Base-by-base conservation (phyloP, 768 basidiomycete species). In the Postia placenta region DNA sequence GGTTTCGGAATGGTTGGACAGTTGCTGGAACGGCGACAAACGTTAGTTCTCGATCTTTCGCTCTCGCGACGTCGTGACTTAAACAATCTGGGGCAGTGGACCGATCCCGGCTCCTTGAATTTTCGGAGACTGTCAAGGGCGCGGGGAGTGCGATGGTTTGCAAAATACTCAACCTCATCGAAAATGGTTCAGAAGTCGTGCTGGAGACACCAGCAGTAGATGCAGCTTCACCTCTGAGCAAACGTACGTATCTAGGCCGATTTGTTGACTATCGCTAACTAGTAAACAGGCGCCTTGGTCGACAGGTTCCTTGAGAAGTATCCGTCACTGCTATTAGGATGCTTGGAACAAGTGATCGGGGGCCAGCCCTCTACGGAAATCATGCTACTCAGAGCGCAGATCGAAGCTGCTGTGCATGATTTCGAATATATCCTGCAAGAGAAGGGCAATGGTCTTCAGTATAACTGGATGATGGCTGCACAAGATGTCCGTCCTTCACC, bases 1-100 rank as follows among this genome's bases (percentile, higher is more conserved):
- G 14, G 53, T 56, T 1, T 57, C 60, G 2, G 62, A 63, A 37
- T 55, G 63, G 52, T 41, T 62, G 38, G 55, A 62, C 19, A 56
- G 50, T 42, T 63, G 60, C 40, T 61, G 59, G 57, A 43, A 48
- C 4, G 57, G 56, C 47, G 58, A 59, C 17, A 40, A 45, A 17
- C 53, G 61, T 62, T 37, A 39, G 58, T 53, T 7, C 23, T 12
- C 23, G 25, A 15, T 38, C 11, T 20, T 9, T 24, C 11, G 15
- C 9, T 11, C 11, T 4, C 20, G 11, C 11, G 17, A 7, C 11
- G 50, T n/a, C 23, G n/a, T 17, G 23, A n/a, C n/a, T 40, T 30
- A 50, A 1, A 39, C 42, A 20, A 14, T 17, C 19, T 5, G 28
- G 5, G 37, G 11, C 47, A 65, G 63, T 63, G 38, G 56, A 63